These are phyloP conservation scores for Fusarium nematophilum DNA, from an alignment of 2,329 filamentous ascomycete genomes.

Conservation along the genomic window DNA sequence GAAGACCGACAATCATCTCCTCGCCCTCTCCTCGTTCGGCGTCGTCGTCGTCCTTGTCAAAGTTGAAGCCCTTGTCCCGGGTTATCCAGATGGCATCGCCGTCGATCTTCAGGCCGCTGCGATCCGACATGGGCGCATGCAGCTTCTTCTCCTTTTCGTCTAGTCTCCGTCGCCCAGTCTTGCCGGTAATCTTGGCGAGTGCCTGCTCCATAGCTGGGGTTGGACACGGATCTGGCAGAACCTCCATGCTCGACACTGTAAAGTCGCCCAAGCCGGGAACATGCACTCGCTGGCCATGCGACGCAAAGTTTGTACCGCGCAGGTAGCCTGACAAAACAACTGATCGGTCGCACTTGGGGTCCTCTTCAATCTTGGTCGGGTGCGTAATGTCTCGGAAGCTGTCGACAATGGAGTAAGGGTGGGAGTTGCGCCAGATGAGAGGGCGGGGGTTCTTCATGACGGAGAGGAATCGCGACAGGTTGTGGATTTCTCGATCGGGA, in stretches of 20 bases:
- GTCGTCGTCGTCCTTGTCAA: slow-evolving; percentile 74
- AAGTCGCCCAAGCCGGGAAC: slow-evolving; percentile 93
- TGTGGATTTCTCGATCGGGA: slow-evolving; percentile 95
- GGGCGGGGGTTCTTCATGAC: slow-evolving; percentile 99
- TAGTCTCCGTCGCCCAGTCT: slow-evolving; percentile 80
- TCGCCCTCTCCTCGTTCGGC: slow-evolving; percentile 91
- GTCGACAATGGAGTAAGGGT: slow-evolving; percentile 93
- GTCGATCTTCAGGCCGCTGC: slow-evolving; percentile 94
- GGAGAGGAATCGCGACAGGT: slow-evolving; percentile 91
- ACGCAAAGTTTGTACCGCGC: slow-evolving; percentile 92
- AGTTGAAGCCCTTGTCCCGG: slow-evolving; percentile 77
- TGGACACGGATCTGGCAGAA: slow-evolving; percentile 92
- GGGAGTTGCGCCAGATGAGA: slow-evolving; percentile 95
- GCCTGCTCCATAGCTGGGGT: slow-evolving; percentile 92
- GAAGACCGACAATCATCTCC: slow-evolving; percentile 90
- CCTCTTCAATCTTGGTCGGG: slow-evolving; percentile 88
- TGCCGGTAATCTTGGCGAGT: slow-evolving; percentile 84
- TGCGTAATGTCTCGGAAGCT: slow-evolving; percentile 96
- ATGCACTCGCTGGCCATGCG: slow-evolving; percentile 87
- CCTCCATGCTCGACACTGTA: slow-evolving; percentile 84
- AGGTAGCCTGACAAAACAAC: slow-evolving; percentile 94
- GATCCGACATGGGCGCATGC: slow-evolving; percentile 98
- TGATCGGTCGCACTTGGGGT: slow-evolving; percentile 90
- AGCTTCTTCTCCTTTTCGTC: slow-evolving; percentile 98
- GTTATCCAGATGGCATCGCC: slow-evolving; percentile 96